phyloP scores from a whole-genome alignment of 331 rosid genomes.

The Quercus phellos region DNA sequence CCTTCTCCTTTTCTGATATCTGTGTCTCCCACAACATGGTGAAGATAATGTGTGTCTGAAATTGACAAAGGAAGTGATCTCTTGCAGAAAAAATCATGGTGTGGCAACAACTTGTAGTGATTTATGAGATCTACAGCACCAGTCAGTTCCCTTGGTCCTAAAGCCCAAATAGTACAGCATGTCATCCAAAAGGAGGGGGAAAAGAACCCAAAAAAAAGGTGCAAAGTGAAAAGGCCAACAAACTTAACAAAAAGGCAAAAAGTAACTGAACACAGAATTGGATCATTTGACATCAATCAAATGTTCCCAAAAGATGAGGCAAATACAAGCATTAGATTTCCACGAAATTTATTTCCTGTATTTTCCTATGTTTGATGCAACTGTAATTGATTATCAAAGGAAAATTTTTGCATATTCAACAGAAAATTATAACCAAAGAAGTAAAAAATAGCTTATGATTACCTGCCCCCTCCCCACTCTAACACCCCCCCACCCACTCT shows the following conservation, averaged over 20 bases:
- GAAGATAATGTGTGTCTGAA: slow-evolving; percentile 82
- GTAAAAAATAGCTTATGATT: no score
- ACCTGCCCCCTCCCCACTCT: no score
- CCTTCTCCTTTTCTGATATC: slow-evolving; percentile 98
- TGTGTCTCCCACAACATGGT: slow-evolving; percentile 89
- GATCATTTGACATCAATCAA: background rate
- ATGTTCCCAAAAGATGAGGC: background rate
- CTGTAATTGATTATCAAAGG: no score
- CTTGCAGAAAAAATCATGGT: slow-evolving; percentile 95
- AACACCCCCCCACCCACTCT: no score
- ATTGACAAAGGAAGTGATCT: slow-evolving; percentile 79
- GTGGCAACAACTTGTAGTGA: slow-evolving; percentile 81
- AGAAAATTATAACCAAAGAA: no score
- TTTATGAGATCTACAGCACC: slow-evolving; percentile 90
- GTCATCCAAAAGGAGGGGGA: background rate
- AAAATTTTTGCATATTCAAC: no score
- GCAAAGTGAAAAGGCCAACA: background rate
- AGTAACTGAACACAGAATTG: background rate
- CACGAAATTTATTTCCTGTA: no score
- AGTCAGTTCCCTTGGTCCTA: slow-evolving; percentile 95
- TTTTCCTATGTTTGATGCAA: no score
- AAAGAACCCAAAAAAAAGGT: background rate
- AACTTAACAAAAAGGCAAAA: background rate
- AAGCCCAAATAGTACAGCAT: background rate
- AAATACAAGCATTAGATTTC: background rate